phyloP scores from a whole-genome alignment of 2,329 filamentous ascomycete genomes.

The Aspergillus quadricinctus region DNA sequence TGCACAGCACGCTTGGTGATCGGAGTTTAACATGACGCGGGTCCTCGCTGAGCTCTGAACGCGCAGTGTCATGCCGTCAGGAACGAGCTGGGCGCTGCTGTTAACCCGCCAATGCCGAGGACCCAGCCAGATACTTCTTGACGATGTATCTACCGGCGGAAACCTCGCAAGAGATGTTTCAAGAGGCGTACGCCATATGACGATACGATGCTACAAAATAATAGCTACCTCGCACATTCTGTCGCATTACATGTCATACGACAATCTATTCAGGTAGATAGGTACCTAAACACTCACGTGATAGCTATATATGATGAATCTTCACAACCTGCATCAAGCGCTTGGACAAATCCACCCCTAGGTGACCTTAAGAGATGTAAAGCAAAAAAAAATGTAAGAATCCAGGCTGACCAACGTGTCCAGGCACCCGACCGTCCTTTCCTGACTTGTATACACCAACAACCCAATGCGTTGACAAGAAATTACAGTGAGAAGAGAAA shows the following conservation, averaged over 20 bases:
- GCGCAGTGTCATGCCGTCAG: background rate
- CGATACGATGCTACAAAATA: background rate
- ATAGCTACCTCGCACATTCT: background rate
- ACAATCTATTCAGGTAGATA: background rate
- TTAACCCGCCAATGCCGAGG: background rate
- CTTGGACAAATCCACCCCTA: background rate
- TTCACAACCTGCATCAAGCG: background rate
- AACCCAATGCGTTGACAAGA: slow-evolving; percentile 8
- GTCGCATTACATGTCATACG: background rate
- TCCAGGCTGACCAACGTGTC: background rate
- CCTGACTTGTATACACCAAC: slow-evolving; percentile 9
- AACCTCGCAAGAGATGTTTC: background rate
- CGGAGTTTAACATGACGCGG: background rate
- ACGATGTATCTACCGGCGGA: background rate
- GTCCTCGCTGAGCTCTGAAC: background rate
- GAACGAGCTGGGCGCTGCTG: background rate
- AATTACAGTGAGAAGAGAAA: slow-evolving; percentile 6
- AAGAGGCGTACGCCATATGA: background rate
- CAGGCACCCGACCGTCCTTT: background rate
- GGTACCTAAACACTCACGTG: background rate
- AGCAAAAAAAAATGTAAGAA: slow-evolving; percentile 1
- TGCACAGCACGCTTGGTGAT: background rate
- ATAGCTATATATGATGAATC: slow-evolving; percentile 7
- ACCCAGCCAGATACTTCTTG: background rate
- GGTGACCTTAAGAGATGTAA: background rate